Conservation (phyloP, 129 eudicot genomes). For the Oenanthe sinensis region DNA sequence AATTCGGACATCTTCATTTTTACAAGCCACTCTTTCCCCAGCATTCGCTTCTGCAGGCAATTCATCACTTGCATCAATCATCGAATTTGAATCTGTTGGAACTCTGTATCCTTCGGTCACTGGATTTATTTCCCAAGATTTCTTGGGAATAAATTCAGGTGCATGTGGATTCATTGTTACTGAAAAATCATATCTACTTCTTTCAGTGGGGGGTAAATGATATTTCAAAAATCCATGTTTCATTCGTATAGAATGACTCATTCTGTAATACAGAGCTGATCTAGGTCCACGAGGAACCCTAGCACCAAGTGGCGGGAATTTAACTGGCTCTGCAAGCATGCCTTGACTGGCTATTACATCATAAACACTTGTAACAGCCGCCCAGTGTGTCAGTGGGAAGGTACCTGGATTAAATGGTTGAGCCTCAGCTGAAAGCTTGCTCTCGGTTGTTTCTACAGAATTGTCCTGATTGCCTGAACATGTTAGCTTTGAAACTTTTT, state of each 20-base stretch:
- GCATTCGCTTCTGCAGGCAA: constrained; percentile 16
- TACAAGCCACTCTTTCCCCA: constrained; percentile 17
- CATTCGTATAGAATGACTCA: constrained; percentile 42
- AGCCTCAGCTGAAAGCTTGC: constrained; percentile 93
- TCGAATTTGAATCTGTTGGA: constrained; percentile 21
- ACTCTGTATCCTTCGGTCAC: constrained; percentile 31
- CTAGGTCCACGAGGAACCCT: constrained; percentile 95
- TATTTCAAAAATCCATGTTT: constrained; percentile 50
- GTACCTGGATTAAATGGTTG: constrained; percentile 76
- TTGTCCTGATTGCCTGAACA: constrained; percentile 37
- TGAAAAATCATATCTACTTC: constrained; percentile 35
- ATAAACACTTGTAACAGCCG: constrained; percentile 35
- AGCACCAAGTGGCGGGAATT: constrained; percentile 77
- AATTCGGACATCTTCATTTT: constrained; percentile 32
- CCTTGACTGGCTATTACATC: constrained; percentile 57
- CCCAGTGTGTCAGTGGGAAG: constrained; percentile 36
- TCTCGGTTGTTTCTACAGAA: constrained; percentile 37
- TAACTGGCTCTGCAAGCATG: constrained; percentile 53
- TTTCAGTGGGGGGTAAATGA: constrained; percentile 35
- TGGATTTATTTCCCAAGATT: constrained; percentile 38
- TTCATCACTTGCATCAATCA: constrained; percentile 9
- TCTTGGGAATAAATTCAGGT: constrained; percentile 76
- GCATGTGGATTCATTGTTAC: constrained; percentile 89
- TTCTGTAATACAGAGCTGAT: constrained; percentile 63
- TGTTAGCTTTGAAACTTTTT: constrained; percentile 23